Evolutionary conservation across 768 basidiomycete genomes (phyloP).

Genomic region (Flagelloscypha sp.): DNA sequence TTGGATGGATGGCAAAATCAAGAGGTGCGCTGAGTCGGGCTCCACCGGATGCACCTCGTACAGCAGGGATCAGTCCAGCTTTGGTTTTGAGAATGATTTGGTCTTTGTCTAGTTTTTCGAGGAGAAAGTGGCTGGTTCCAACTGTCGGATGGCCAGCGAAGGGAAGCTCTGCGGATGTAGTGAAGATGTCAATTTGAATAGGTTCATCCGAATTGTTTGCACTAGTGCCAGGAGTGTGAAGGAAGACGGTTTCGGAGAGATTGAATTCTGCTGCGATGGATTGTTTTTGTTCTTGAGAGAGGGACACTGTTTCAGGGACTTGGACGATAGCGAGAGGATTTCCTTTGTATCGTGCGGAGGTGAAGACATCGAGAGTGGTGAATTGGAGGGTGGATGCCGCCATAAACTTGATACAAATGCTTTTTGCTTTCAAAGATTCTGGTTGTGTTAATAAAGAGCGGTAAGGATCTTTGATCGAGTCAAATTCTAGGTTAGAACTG

Average conservation of each 20-base stretch:
- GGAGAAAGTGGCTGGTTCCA: constrained; percentile 34
- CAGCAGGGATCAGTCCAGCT: constrained; percentile 34
- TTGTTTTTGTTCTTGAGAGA: constrained; percentile 33
- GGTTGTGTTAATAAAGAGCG: too few species aligned
- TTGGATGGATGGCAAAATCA: constrained; percentile 32
- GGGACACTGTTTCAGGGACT: constrained; percentile 19
- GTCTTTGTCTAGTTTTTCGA: constrained; percentile 17
- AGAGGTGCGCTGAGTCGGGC: constrained; percentile 33
- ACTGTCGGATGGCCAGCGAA: constrained; percentile 41
- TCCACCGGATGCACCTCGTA: too few species aligned
- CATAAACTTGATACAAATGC: too few species aligned
- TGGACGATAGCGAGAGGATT: constrained; percentile 40
- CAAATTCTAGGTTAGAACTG: too few species aligned
- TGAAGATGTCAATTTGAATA: constrained; percentile 35
- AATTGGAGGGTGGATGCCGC: too few species aligned
- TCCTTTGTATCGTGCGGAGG: constrained; percentile 28
- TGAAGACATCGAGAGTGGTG: constrained; percentile 36
- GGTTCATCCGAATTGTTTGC: constrained; percentile 12
- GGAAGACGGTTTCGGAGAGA: constrained; percentile 40
- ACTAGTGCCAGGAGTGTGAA: constrained; percentile 22
- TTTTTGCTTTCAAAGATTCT: too few species aligned
- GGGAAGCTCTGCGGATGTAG: constrained; percentile 30
- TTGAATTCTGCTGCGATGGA: constrained; percentile 41
- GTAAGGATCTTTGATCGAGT: too few species aligned
- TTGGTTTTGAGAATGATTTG: constrained; percentile 28